phyloP scores from a whole-genome alignment of 2,329 filamentous ascomycete genomes.

The Grosmannia huntii region DNA sequence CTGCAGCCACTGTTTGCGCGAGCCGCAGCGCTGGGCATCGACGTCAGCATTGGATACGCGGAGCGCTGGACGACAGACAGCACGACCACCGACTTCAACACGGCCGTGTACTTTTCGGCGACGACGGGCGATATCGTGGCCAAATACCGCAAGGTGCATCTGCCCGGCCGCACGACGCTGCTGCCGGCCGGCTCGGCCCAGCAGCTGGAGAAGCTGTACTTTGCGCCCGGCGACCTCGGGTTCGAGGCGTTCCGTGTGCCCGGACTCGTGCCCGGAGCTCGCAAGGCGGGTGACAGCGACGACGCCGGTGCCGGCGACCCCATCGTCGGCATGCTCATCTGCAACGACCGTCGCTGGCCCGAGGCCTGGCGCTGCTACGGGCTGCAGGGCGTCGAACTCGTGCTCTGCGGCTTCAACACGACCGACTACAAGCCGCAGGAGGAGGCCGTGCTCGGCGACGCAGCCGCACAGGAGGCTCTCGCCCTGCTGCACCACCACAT shows the following conservation, averaged over 20 bases:
- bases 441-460: constrained; percentile 7
- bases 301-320: constrained; percentile 25
- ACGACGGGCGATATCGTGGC: constrained; percentile 26
- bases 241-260: constrained; percentile 40
- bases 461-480: constrained; percentile 28
- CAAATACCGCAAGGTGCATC: constrained; percentile 43
- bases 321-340: constrained; percentile 40
- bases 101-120: constrained; percentile 36
- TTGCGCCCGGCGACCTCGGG: constrained; percentile 36
- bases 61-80: constrained; percentile 25
- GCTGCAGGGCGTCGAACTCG: constrained; percentile 34
- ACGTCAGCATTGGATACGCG: constrained; percentile 39
- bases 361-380: constrained; percentile 38
- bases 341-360: constrained; percentile 39
- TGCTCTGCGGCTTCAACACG: constrained; percentile 33
- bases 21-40: constrained; percentile 32
- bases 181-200: constrained; percentile 33
- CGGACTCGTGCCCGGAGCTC: constrained; percentile 24
- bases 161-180: constrained; percentile 39
- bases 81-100: constrained; percentile 30
- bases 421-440: constrained; percentile 32
- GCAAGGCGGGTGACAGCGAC: constrained; percentile 19
- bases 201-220: constrained; percentile 44
- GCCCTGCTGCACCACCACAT: constrained; percentile 37
- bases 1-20: constrained; percentile 34